A percentile compares a stretch with the other conserved stretches of the same genome.
phyloP scores from a whole-genome alignment of 2,329 filamentous ascomycete genomes.

The Calycina marina region DNA sequence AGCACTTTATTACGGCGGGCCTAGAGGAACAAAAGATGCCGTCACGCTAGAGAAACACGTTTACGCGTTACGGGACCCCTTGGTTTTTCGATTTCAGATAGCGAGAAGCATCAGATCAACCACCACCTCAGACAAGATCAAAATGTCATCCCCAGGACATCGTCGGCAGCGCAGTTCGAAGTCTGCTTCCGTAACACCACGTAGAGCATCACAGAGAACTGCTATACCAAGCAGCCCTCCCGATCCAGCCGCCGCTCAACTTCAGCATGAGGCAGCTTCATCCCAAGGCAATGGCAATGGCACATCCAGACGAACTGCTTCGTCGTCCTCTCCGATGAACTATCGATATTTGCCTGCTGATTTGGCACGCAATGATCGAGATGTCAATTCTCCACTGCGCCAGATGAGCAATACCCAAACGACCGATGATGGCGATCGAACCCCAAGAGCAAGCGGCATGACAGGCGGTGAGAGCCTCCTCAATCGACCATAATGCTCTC shows the following conservation, averaged over 20 bases:
- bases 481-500: neutral
- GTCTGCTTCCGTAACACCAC: slow-evolving; percentile 34
- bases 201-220: slow-evolving; percentile 39
- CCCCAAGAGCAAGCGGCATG: slow-evolving; percentile 48
- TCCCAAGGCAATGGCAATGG: slow-evolving; percentile 23
- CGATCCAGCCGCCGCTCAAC: slow-evolving; percentile 22
- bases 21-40: too few species aligned
- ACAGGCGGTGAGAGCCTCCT: slow-evolving; percentile 52
- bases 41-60: too few species aligned
- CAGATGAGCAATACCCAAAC: slow-evolving; percentile 44
- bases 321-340: slow-evolving; percentile 74
- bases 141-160: slow-evolving; percentile 48
- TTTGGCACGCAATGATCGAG: slow-evolving; percentile 25
- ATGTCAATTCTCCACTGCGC: slow-evolving; percentile 43
- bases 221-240: slow-evolving; percentile 35
- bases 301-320: slow-evolving; percentile 34
- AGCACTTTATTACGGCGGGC: too few species aligned
- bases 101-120: too few species aligned
- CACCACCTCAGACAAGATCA: too few species aligned
- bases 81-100: too few species aligned
- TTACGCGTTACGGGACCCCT: too few species aligned
- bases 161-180: slow-evolving; percentile 41
- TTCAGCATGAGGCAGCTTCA: slow-evolving; percentile 23
- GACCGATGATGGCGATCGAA: slow-evolving; percentile 46
- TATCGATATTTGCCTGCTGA: slow-evolving; percentile 48